Conservation (phyloP, 2,329 filamentous ascomycete genomes). For the Fusarium pseudograminearum region DNA sequence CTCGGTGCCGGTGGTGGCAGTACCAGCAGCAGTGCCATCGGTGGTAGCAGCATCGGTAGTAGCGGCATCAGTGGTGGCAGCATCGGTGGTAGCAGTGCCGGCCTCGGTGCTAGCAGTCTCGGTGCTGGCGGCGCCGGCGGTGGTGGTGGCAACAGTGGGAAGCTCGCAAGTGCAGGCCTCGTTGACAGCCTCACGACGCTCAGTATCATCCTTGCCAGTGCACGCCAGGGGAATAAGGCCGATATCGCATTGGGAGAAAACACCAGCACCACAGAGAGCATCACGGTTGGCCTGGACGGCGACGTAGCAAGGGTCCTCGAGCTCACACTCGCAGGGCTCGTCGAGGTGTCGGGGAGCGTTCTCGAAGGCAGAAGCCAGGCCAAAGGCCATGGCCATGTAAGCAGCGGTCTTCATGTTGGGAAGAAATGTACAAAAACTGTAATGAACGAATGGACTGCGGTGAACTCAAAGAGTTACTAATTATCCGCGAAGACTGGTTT, state of each 20-base stretch:
- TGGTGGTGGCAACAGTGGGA: conserved; percentile 6
- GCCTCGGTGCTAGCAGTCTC: conserved; percentile 19
- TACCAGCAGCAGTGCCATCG: conserved; percentile 9
- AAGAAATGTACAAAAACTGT: conserved; percentile 45
- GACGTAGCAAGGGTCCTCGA: conserved; percentile 11
- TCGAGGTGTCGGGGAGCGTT: background rate
- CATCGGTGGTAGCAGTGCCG: conserved; percentile 18
- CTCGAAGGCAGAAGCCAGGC: conserved; percentile 34
- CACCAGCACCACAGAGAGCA: background rate
- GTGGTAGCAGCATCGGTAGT: conserved; percentile 12
- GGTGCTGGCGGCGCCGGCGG: conserved; percentile 4
- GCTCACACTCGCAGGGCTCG: conserved; percentile 22
- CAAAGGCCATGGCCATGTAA: conserved; percentile 50
- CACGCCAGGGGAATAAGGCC: background rate
- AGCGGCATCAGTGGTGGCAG: background rate
- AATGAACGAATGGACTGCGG: conserved; percentile 48
- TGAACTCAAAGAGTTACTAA: conserved; percentile 43
- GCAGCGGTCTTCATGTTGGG: conserved; percentile 51
- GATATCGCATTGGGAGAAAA: background rate
- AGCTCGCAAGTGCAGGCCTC: background rate
- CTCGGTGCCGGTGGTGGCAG: conserved; percentile 18
- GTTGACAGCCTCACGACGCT: background rate
- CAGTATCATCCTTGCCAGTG: background rate
- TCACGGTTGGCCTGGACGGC: background rate
- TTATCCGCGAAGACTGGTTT: conserved; percentile 34